Conservation (phyloP, 192 early-diverging fungal species). For the Backusella mclennaniae region DNA sequence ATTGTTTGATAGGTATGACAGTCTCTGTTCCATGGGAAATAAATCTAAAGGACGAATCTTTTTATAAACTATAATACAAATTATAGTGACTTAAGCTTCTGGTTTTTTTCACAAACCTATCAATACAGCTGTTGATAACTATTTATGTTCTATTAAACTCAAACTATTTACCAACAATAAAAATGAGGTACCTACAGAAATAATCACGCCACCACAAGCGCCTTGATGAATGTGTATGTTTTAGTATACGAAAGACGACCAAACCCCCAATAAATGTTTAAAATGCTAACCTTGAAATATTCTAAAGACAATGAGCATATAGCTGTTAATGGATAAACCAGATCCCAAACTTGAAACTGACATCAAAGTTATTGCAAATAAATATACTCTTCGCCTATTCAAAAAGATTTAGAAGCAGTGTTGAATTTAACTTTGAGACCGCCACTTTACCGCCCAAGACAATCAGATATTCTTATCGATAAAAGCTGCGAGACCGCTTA, state of each 20-base stretch:
- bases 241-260: not conserved
- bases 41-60: not conserved
- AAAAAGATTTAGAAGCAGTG: not conserved
- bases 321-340: not conserved
- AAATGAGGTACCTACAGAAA: not conserved
- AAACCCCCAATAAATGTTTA: not conserved
- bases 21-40: not conserved
- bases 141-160: not conserved
- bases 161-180: not conserved
- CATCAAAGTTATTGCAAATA: not conserved
- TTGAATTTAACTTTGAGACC: not conserved
- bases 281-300: not conserved
- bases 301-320: not conserved
- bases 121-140: not conserved
- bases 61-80: not conserved
- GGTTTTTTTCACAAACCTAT: not conserved
- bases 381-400: not conserved
- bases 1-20: not conserved
- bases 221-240: not conserved
- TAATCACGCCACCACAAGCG: not conserved
- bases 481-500: not conserved
- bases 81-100: not conserved
- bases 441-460: not conserved
- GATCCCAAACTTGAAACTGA: not conserved
- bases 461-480: not conserved